These are phyloP conservation scores for Salix viminalis DNA, from an alignment of 345 rosid genomes.

Conservation along the genomic window DNA sequence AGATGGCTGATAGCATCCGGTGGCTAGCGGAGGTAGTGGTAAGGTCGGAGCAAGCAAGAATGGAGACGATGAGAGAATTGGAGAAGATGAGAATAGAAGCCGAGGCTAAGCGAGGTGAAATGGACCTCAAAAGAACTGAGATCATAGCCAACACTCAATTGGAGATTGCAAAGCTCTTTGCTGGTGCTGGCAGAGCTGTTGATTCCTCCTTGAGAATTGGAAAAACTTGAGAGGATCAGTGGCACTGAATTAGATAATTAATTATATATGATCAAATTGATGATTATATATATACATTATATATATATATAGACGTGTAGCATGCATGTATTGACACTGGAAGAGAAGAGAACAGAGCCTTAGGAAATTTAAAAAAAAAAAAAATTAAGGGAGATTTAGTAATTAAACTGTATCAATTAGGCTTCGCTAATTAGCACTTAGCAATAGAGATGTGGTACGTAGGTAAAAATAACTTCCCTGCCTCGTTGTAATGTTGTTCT, in stretches of 20 bases:
- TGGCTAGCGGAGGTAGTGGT: slow-evolving; percentile 82
- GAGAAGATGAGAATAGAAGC: slow-evolving; percentile 92
- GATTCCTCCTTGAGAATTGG: slow-evolving; percentile 87
- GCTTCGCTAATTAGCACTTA: neutral
- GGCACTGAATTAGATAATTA: neutral
- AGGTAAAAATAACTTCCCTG: neutral
- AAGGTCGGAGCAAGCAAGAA: slow-evolving; percentile 78
- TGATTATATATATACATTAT: neutral
- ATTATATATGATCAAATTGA: neutral
- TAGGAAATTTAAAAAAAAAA: neutral
- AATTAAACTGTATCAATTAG: neutral
- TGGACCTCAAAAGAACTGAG: slow-evolving; percentile 87
- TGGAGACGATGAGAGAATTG: slow-evolving; percentile 82
- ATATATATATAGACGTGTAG: neutral
- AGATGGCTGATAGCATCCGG: slow-evolving; percentile 70
- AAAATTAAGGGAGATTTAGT: slow-evolving; percentile 7
- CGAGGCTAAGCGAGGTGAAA: slow-evolving; percentile 73
- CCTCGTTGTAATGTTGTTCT: slow-evolving; percentile 14
- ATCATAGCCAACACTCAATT: slow-evolving; percentile 85
- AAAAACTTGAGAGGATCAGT: slow-evolving; percentile 38
- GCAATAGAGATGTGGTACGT: neutral
- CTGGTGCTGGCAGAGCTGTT: slow-evolving; percentile 47
- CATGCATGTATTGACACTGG: neutral
- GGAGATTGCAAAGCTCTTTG: slow-evolving; percentile 82
- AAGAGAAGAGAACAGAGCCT: slow-evolving; percentile 2